These are phyloP conservation scores for Cyclostephanos tholiformis DNA, from an alignment of 108 stramenopile species.

Conservation along the genomic window DNA sequence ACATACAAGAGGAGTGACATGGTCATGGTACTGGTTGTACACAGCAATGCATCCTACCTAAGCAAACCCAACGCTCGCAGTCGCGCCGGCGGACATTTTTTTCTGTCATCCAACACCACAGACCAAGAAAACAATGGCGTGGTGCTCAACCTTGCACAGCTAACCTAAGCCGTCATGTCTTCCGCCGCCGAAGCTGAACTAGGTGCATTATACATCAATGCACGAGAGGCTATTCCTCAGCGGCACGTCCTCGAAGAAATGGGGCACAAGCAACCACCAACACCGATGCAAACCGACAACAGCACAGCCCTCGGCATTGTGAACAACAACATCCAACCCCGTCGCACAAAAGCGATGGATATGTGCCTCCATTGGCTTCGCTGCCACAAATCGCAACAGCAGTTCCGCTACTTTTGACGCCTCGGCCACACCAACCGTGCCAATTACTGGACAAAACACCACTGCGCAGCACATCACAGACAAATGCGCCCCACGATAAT, in stretches of 20 bases:
- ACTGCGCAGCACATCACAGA: slow-evolving; percentile 3
- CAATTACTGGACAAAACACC: slow-evolving; percentile 4
- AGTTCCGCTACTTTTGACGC: neutral
- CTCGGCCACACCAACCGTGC: neutral
- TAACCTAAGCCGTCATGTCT: slow-evolving; percentile 15
- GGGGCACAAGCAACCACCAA: too few relatives aligned
- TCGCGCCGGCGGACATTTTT: slow-evolving; percentile 42
- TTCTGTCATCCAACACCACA: neutral
- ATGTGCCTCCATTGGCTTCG: slow-evolving; percentile 1
- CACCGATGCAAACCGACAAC: too few relatives aligned
- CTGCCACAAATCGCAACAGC: neutral
- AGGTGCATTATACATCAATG: slow-evolving; percentile 37
- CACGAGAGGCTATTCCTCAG: slow-evolving; percentile 24
- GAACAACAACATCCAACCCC: too few relatives aligned
- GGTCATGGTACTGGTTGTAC: slow-evolving; percentile 31
- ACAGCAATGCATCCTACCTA: too few relatives aligned
- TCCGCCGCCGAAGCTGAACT: slow-evolving; percentile 50
- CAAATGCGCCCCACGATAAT: neutral
- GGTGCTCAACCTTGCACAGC: neutral
- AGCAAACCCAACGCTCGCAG: slow-evolving; percentile 36
- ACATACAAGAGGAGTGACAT: slow-evolving; percentile 45
- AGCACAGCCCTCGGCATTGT: too few relatives aligned
- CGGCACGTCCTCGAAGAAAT: slow-evolving; percentile 18
- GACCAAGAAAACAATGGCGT: slow-evolving; percentile 28
- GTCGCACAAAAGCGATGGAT: slow-evolving; percentile 21